phyloP scores from a whole-genome alignment of 345 rosid genomes.

The Draba incana region DNA sequence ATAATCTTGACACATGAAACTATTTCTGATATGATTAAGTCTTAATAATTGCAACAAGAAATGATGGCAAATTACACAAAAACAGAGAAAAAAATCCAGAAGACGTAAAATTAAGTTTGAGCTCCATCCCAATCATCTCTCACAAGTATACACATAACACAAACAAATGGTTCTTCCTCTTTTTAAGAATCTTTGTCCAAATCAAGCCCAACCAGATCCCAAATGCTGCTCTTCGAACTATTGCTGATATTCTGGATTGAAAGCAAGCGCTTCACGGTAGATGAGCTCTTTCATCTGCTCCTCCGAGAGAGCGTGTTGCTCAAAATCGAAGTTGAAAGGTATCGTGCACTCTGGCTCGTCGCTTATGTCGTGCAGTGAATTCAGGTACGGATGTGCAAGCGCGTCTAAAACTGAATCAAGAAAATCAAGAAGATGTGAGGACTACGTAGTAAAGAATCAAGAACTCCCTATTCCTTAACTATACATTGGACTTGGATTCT shows the following conservation, averaged over 20 bases:
- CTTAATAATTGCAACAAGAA: constrained; percentile 33
- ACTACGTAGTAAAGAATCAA: neutral
- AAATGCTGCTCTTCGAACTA: constrained; percentile 33
- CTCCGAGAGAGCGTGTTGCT: constrained; percentile 85
- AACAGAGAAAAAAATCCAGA: constrained; percentile 5
- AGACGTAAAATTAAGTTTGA: constrained; percentile 28
- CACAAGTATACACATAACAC: constrained; percentile 43
- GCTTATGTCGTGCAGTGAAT: constrained; percentile 83
- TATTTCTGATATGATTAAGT: constrained; percentile 30
- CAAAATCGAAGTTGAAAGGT: constrained; percentile 96
- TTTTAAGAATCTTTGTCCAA: constrained; percentile 38
- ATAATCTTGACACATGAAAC: constrained; percentile 8
- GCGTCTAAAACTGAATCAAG: constrained; percentile 77
- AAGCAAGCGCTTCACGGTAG: constrained; percentile 91
- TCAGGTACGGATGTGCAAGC: constrained; percentile 91
- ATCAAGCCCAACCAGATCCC: constrained; percentile 14
- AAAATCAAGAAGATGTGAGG: constrained; percentile 23
- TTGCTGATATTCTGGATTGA: constrained; percentile 86
- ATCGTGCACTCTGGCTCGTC: constrained; percentile 90
- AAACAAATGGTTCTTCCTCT: constrained; percentile 27
- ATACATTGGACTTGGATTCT: constrained; percentile 22
- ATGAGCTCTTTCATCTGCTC: constrained; percentile 98
- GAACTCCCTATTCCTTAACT: constrained; percentile 1
- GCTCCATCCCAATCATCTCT: constrained; percentile 33
- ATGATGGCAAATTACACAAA: constrained; percentile 36